A percentile compares a stretch with the other conserved stretches of the same genome.
phyloP scores from a whole-genome alignment of 2,329 filamentous ascomycete species.

The Karstenula rhodostoma region DNA sequence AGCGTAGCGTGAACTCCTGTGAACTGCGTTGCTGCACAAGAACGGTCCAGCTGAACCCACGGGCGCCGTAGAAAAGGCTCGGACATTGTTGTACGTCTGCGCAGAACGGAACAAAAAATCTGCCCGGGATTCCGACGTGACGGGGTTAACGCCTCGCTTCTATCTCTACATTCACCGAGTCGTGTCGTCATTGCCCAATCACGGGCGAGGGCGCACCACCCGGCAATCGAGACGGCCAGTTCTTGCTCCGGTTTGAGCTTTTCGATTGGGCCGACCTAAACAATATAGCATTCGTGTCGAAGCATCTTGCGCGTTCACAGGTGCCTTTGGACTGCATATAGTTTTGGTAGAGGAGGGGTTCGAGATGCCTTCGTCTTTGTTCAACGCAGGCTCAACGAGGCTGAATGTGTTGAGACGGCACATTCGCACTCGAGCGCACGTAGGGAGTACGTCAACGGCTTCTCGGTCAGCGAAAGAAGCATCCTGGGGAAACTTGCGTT shows the following conservation, averaged over 20 bases:
- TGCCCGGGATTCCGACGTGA: background rate
- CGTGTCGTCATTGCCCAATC: slow-evolving; percentile 19
- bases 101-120: slow-evolving; percentile 2
- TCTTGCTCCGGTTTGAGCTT: background rate
- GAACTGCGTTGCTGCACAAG: background rate
- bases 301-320: background rate
- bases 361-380: background rate
- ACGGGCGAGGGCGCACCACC: background rate
- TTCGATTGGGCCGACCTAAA: background rate
- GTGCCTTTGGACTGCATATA: background rate
- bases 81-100: background rate
- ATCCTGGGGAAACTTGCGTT: background rate
- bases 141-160: slow-evolving; percentile 10
- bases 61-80: background rate
- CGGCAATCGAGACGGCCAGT: background rate
- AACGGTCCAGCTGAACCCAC: background rate
- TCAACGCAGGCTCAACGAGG: background rate
- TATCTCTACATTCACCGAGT: background rate
- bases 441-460: background rate
- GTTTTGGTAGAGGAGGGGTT: background rate
- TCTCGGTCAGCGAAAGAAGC: background rate
- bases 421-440: background rate
- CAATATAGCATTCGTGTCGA: background rate
- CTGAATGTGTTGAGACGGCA: background rate
- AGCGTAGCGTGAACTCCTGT: background rate